Conservation (phyloP, 306 rosid species). For the Vigna unguiculata region DNA sequence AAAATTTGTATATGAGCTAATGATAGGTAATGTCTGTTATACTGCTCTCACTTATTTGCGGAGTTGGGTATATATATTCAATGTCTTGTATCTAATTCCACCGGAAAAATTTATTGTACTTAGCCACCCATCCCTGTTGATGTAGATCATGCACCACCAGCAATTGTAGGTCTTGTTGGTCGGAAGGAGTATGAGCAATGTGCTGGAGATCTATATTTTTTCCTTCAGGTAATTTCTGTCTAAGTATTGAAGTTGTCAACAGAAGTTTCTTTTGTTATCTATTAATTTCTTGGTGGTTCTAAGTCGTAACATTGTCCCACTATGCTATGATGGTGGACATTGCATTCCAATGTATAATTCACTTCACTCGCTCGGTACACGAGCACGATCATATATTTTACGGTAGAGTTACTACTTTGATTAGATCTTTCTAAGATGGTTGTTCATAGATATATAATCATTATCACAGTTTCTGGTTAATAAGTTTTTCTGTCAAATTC, state of each 20-base stretch:
- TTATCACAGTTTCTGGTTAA: constrained; percentile 19
- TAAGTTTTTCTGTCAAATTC: constrained; percentile 20
- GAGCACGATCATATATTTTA: constrained; percentile 16
- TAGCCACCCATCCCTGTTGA: neutral
- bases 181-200: constrained; percentile 92
- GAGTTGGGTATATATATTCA: neutral
- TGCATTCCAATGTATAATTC: constrained; percentile 26
- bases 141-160: constrained; percentile 83
- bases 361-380: constrained; percentile 26
- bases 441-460: neutral
- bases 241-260: constrained; percentile 1
- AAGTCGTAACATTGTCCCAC: constrained; percentile 9
- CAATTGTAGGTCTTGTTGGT: constrained; percentile 94
- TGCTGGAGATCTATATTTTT: constrained; percentile 90
- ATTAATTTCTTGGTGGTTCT: constrained; percentile 18
- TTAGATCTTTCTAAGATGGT: constrained; percentile 17
- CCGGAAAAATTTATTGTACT: neutral
- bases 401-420: constrained; percentile 4
- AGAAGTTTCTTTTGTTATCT: constrained; percentile 33
- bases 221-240: constrained; percentile 79
- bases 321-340: constrained; percentile 15
- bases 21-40: constrained; percentile 70
- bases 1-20: constrained; percentile 85
- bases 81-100: constrained; percentile 1
- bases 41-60: constrained; percentile 32